Conservation (phyloP, 179 eudicot species). For the Beta corolliflora region DNA sequence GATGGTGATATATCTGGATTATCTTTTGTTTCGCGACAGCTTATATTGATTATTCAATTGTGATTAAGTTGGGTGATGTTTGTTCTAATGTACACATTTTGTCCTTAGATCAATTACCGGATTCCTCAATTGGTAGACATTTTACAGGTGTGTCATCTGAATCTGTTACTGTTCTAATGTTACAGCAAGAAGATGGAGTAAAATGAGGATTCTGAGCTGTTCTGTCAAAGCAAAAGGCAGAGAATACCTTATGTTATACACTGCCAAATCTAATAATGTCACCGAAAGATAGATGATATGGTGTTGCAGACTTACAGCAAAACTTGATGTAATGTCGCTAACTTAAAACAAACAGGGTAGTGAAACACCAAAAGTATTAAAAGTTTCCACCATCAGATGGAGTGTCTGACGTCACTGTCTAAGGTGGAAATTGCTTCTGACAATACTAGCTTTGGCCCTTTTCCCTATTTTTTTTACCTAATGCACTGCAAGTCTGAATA, state of each 20-base stretch:
- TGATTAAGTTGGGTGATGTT: background rate
- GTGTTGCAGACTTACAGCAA: no score
- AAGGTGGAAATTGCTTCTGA: background rate
- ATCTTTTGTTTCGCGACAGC: background rate
- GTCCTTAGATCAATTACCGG: no score
- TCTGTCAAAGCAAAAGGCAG: background rate
- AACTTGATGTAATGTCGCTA: no score
- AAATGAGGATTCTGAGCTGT: no score
- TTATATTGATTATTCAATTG: background rate
- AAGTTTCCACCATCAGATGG: background rate
- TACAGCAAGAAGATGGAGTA: no score
- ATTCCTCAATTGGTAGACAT: no score
- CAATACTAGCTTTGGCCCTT: background rate
- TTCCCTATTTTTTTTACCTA: background rate
- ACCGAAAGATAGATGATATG: background rate
- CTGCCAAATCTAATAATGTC: background rate
- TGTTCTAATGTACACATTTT: background rate
- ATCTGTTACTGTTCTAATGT: no score
- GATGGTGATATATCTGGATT: background rate
- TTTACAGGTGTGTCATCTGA: no score
- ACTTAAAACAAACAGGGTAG: background rate
- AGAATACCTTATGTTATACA: background rate
- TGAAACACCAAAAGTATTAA: background rate
- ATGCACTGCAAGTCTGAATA: background rate
- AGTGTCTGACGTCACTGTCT: background rate